These are phyloP conservation scores for Cubamyces lactineus DNA, from an alignment of 768 basidiomycete genomes.

Conservation along the genomic window DNA sequence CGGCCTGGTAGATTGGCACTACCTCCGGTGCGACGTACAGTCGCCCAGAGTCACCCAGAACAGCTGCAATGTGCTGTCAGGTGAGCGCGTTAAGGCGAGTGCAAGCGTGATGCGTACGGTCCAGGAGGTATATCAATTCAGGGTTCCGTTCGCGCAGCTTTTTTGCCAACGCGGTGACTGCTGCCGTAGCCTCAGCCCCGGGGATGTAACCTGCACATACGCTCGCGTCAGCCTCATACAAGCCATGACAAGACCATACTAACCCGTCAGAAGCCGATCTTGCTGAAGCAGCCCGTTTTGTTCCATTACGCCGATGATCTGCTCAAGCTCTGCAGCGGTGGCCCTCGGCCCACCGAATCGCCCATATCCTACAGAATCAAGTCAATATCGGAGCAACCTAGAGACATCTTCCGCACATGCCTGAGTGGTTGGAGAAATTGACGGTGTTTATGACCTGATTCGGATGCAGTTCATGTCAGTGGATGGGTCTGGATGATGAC, in stretches of 20 bases:
- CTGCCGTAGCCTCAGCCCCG: constrained; percentile 73
- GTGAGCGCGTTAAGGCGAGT: not conserved
- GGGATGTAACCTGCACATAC: constrained; percentile 77
- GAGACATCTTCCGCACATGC: constrained; percentile 41
- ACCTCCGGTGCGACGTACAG: constrained; percentile 90
- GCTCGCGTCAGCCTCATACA: not conserved
- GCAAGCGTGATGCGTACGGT: constrained; percentile 62
- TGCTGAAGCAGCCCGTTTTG: constrained; percentile 75
- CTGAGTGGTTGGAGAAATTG: constrained; percentile 93
- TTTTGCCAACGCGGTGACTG: constrained; percentile 62
- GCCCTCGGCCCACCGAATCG: constrained; percentile 80
- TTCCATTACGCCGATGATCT: constrained; percentile 75
- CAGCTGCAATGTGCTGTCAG: constrained; percentile 54
- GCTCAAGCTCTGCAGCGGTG: constrained; percentile 72
- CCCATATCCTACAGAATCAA: constrained; percentile 68
- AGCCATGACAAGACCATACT: too few relatives aligned
- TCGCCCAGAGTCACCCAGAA: constrained; percentile 89
- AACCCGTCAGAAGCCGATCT: constrained; percentile 80
- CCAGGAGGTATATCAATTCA: constrained; percentile 80
- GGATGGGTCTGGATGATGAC: not conserved
- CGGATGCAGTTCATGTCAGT: constrained; percentile 7
- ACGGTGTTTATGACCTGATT: constrained; percentile 84
- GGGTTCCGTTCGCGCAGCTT: constrained; percentile 63
- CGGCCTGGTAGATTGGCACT: constrained; percentile 80
- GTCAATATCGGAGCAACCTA: too few relatives aligned